Percentiles rank a stretch among this genome's conserved stretches.
Conservation (phyloP, 371 early-diverging fungal genomes). For the Massospora cicadina region DNA sequence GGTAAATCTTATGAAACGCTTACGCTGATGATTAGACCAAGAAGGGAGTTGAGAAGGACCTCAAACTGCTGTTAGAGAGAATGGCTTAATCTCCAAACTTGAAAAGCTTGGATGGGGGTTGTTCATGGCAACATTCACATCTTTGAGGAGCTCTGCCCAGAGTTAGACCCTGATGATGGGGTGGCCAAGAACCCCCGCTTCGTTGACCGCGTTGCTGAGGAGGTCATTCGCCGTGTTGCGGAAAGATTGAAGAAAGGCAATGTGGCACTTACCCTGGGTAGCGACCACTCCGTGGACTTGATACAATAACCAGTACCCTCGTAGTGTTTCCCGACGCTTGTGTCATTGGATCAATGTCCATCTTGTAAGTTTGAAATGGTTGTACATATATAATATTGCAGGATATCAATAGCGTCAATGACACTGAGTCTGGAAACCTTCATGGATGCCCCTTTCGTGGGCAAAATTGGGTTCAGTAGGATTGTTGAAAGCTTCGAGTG, state of each 20-base stretch:
- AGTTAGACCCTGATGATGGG: slow-evolving; percentile 43
- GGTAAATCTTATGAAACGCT: no score
- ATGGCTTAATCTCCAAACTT: slow-evolving; percentile 66
- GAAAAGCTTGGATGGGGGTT: slow-evolving; percentile 64
- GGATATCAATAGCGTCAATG: slow-evolving; percentile 91
- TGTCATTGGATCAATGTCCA: slow-evolving; percentile 96
- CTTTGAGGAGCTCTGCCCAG: slow-evolving; percentile 31
- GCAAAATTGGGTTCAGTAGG: slow-evolving; percentile 50
- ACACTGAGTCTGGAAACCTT: slow-evolving; percentile 79
- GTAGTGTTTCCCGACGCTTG: slow-evolving; percentile 66
- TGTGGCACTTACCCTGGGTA: slow-evolving; percentile 81
- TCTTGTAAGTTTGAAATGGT: slow-evolving; percentile 38
- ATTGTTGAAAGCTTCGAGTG: slow-evolving; percentile 53
- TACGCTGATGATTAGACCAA: no score
- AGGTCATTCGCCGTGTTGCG: slow-evolving; percentile 43
- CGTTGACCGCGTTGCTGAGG: slow-evolving; percentile 58
- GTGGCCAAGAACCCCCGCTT: slow-evolving; percentile 70
- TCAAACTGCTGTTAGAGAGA: slow-evolving; percentile 60
- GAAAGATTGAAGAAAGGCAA: slow-evolving; percentile 42
- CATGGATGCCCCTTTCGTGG: slow-evolving; percentile 90
- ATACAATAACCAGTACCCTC: slow-evolving; percentile 70
- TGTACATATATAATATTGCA: slow-evolving; percentile 15
- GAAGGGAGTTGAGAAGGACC: slow-evolving; percentile 83
- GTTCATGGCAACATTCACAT: slow-evolving; percentile 44
- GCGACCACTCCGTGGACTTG: slow-evolving; percentile 87